Evolutionary conservation across 176 grass and related monocot species (phyloP).

Genomic region (Thinopyrum elongatum): DNA sequence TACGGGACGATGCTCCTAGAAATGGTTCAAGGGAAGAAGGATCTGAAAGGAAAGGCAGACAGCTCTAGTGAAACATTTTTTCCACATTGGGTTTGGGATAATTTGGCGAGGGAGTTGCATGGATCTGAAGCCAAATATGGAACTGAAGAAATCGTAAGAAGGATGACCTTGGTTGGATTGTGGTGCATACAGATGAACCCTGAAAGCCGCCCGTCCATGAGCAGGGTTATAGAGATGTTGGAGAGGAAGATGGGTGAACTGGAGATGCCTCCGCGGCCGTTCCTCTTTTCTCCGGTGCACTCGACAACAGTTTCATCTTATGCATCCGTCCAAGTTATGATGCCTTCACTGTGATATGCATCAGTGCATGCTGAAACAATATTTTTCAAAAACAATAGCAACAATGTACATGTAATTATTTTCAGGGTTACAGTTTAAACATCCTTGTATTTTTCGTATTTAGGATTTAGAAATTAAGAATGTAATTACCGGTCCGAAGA

Average conservation of each 20-base stretch:
- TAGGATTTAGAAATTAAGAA: background rate
- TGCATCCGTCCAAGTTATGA: background rate
- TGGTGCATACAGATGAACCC: slow-evolving; percentile 53
- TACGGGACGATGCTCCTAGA: slow-evolving; percentile 64
- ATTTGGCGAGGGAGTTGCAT: background rate
- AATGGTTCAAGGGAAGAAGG: slow-evolving; percentile 41
- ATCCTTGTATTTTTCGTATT: background rate
- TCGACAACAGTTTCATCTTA: background rate
- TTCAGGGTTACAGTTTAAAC: background rate
- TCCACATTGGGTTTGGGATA: slow-evolving; percentile 45
- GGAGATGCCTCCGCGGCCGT: slow-evolving; percentile 41
- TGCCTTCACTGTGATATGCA: background rate
- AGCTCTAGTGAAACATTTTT: slow-evolving; percentile 28
- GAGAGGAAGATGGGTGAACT: slow-evolving; percentile 42
- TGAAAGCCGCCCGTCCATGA: slow-evolving; percentile 44
- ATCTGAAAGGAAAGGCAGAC: background rate
- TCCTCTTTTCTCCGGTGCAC: slow-evolving; percentile 22
- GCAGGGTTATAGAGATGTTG: slow-evolving; percentile 57
- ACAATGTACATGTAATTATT: background rate
- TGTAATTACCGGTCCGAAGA: too few relatives aligned
- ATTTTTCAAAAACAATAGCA: background rate
- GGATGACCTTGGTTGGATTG: slow-evolving; percentile 42
- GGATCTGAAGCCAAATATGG: background rate
- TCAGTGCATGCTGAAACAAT: background rate
- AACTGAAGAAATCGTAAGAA: slow-evolving; percentile 32